Evolutionary conservation across 1,284 basidiomycete species (phyloP).

Genomic region (Somion occarium): DNA sequence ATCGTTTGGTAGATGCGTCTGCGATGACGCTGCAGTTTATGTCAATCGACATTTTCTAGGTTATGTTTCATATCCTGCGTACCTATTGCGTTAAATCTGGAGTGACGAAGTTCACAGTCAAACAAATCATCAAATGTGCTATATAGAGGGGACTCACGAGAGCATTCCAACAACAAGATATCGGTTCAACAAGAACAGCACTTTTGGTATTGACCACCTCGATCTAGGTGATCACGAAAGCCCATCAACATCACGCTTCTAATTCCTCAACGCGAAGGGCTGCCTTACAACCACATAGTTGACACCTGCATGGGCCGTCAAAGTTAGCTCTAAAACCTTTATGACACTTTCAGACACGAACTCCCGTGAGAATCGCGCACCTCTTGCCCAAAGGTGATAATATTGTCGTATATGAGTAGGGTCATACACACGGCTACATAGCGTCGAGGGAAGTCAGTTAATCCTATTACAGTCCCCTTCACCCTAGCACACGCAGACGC

Average conservation of each 20-base stretch:
- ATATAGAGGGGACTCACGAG: background rate
- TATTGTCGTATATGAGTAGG: constrained; percentile 1
- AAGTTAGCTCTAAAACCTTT: background rate
- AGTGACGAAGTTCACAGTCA: background rate
- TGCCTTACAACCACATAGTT: background rate
- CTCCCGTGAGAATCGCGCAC: background rate
- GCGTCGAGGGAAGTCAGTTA: background rate
- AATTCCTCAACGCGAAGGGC: too few species aligned
- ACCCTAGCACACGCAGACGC: background rate
- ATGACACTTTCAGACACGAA: background rate
- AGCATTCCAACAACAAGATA: constrained; percentile 2
- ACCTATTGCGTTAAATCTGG: constrained; percentile 5
- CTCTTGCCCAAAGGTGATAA: constrained; percentile 5
- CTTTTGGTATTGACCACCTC: constrained; percentile 2
- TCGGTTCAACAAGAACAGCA: constrained; percentile 5
- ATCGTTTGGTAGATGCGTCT: background rate
- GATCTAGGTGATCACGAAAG: background rate
- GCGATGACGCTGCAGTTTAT: background rate
- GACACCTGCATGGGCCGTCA: background rate
- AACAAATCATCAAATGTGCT: background rate
- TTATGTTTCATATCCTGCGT: background rate
- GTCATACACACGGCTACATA: constrained; percentile 1
- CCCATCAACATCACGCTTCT: background rate
- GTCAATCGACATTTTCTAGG: background rate
- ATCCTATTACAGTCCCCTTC: background rate